Percentiles rank a stretch among this genome's conserved stretches.
Evolutionary conservation across 2,329 filamentous ascomycete genomes (phyloP).

Genomic region (Fonsecaea monophora): DNA sequence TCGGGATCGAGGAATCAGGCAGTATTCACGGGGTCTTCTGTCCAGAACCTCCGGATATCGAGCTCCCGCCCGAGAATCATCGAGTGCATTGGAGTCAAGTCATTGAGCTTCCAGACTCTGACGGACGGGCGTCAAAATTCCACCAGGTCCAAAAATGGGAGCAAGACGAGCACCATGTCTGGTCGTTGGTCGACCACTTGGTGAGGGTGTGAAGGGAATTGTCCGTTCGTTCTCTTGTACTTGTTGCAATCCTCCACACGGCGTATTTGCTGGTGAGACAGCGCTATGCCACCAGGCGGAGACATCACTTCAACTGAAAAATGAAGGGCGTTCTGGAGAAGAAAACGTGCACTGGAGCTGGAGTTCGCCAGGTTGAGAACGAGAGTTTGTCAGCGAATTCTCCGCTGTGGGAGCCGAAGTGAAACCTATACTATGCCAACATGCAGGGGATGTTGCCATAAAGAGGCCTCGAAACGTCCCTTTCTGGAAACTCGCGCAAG

Average conservation of each 20-base stretch:
- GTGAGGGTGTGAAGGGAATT: not conserved
- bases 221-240: not conserved
- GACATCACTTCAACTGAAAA: too few relatives aligned
- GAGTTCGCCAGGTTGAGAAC: too few relatives aligned
- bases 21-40: slow-evolving; percentile 17
- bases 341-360: too few relatives aligned
- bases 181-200: not conserved
- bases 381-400: too few relatives aligned
- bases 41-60: not conserved
- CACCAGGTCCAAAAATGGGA: not conserved
- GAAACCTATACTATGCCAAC: too few relatives aligned
- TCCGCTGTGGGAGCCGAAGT: too few relatives aligned
- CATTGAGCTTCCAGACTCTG: slow-evolving; percentile 1
- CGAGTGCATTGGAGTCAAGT: slow-evolving; percentile 11
- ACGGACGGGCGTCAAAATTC: not conserved
- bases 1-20: slow-evolving; percentile 29
- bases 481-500: too few relatives aligned
- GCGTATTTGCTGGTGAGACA: too few relatives aligned
- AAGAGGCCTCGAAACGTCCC: too few relatives aligned
- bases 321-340: too few relatives aligned
- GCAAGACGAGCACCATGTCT: not conserved
- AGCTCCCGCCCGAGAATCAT: slow-evolving; percentile 11
- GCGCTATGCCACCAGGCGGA: too few relatives aligned
- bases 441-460: too few relatives aligned
- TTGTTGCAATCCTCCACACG: not conserved